A percentile compares a stretch with the other conserved stretches of the same genome.
These are phyloP conservation scores for Aureobasidium musti DNA, from an alignment of 2,329 filamentous ascomycete genomes.

Conservation along the genomic window DNA sequence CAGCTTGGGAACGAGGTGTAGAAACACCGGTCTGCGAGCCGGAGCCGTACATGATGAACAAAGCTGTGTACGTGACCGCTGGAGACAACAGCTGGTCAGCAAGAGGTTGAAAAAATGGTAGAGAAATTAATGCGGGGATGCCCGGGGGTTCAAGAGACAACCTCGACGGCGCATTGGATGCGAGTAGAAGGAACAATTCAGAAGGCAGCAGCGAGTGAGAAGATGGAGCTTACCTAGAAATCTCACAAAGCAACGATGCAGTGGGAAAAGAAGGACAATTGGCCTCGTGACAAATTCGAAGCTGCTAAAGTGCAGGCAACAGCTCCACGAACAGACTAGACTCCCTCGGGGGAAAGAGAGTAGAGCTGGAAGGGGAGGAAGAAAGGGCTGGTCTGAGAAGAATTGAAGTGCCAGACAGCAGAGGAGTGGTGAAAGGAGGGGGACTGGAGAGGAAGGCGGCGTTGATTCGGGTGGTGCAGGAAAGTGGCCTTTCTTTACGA, in stretches of 20 bases:
- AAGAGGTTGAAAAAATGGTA: constrained; percentile 25
- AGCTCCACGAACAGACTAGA: constrained; percentile 26
- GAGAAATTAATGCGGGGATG: constrained; percentile 27
- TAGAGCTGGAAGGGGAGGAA: constrained; percentile 14
- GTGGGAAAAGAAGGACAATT: constrained; percentile 25
- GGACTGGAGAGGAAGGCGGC: constrained; percentile 20
- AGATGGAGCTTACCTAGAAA: constrained; percentile 17
- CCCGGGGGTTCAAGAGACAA: not conserved
- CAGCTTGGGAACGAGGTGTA: constrained; percentile 90
- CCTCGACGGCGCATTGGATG: constrained; percentile 24
- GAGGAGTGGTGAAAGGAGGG: constrained; percentile 1
- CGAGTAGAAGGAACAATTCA: not conserved
- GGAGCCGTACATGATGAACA: constrained; percentile 76
- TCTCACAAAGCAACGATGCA: constrained; percentile 25
- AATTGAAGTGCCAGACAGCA: constrained; percentile 28
- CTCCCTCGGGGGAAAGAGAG: constrained; percentile 24
- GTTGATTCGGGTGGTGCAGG: constrained; percentile 25
- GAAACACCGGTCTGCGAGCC: constrained; percentile 87
- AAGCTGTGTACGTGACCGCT: constrained; percentile 20
- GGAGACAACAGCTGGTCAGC: constrained; percentile 26
- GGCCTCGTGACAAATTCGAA: constrained; percentile 29
- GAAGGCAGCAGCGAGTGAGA: constrained; percentile 7
- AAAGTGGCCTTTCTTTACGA: constrained; percentile 30
- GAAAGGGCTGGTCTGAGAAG: constrained; percentile 23
- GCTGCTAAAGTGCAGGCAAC: constrained; percentile 28